Evolutionary conservation across 768 basidiomycete genomes (phyloP).

Genomic region (Amanita muscaria): DNA sequence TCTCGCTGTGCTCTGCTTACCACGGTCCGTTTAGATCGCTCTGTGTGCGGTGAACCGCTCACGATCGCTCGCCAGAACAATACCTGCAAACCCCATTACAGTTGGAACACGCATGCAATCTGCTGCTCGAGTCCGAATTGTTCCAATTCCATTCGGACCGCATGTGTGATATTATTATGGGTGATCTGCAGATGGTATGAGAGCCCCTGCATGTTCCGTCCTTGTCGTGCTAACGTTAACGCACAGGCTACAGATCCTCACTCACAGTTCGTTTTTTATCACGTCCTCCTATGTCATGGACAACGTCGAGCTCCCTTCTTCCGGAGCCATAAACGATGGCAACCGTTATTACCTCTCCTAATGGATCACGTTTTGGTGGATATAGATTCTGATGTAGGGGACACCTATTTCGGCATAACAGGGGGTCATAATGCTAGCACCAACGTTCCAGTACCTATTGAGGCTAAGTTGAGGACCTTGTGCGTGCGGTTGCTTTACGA

Average conservation of each 20-base stretch:
- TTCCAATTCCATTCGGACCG: slow-evolving; percentile 88
- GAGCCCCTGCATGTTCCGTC: slow-evolving; percentile 1
- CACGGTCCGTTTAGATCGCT: slow-evolving; percentile 50
- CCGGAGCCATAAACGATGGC: slow-evolving; percentile 77
- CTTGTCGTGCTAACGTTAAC: slow-evolving; percentile 5
- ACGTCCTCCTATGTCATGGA: slow-evolving; percentile 69
- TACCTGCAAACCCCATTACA: slow-evolving; percentile 81
- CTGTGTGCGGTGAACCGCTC: slow-evolving; percentile 1
- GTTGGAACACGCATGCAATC: slow-evolving; percentile 71
- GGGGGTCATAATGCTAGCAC: slow-evolving; percentile 27
- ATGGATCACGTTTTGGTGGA: slow-evolving; percentile 83
- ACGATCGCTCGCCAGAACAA: slow-evolving; percentile 41
- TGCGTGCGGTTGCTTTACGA: slow-evolving; percentile 79
- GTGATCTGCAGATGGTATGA: slow-evolving; percentile 60
- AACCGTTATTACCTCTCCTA: slow-evolving; percentile 66
- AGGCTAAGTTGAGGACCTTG: slow-evolving; percentile 69
- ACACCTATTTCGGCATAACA: slow-evolving; percentile 40
- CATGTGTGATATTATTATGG: slow-evolving; percentile 74
- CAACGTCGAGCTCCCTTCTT: slow-evolving; percentile 61
- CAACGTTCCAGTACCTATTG: slow-evolving; percentile 61
- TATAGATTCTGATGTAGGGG: slow-evolving; percentile 68
- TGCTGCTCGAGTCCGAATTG: slow-evolving; percentile 77
- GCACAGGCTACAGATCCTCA: slow-evolving; percentile 79
- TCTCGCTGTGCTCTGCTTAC: slow-evolving; percentile 74
- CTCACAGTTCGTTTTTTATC: slow-evolving; percentile 68